phyloP scores from a whole-genome alignment of 106 monocot genomes.

The Dendrobium huoshanense region DNA sequence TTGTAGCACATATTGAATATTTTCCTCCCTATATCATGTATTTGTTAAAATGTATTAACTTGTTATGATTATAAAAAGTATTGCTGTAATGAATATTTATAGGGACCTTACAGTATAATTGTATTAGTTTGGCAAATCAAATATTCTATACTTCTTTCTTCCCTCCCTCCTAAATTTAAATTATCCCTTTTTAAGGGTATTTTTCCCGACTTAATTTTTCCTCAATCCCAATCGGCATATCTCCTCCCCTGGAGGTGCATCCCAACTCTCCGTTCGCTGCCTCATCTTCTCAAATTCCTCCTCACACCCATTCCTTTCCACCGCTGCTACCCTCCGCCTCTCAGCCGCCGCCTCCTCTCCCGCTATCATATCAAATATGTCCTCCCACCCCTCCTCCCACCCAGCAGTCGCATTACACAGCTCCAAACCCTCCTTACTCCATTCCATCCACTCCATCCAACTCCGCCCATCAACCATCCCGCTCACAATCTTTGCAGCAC shows the following conservation, averaged over 20 bases:
- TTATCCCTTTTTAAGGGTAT: too few relatives aligned
- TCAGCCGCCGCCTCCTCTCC: conserved; percentile 33
- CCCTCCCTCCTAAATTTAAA: too few relatives aligned
- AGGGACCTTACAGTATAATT: too few relatives aligned
- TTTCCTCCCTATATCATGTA: too few relatives aligned
- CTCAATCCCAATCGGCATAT: conserved; percentile 45
- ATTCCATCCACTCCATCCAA: conserved; percentile 59
- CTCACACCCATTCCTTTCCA: conserved; percentile 29
- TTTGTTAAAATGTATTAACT: too few relatives aligned
- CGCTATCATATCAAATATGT: conserved; percentile 43
- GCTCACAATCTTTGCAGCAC: conserved; percentile 12
- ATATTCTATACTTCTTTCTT: too few relatives aligned
- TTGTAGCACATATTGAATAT: too few relatives aligned
- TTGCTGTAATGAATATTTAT: too few relatives aligned
- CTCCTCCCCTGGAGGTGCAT: conserved; percentile 35
- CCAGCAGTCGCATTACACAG: conserved; percentile 50
- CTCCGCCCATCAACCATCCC: conserved; percentile 27
- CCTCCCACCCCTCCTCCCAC: conserved; percentile 70
- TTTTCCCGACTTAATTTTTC: too few relatives aligned
- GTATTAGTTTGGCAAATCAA: too few relatives aligned
- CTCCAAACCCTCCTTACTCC: conserved; percentile 32
- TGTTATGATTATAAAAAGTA: too few relatives aligned
- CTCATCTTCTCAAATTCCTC: conserved; percentile 26
- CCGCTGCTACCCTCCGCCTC: conserved; percentile 18
- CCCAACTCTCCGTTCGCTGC: conserved; percentile 36